Evolutionary conservation across 768 basidiomycete species (phyloP).

Genomic region (Lentinula detonsa): DNA sequence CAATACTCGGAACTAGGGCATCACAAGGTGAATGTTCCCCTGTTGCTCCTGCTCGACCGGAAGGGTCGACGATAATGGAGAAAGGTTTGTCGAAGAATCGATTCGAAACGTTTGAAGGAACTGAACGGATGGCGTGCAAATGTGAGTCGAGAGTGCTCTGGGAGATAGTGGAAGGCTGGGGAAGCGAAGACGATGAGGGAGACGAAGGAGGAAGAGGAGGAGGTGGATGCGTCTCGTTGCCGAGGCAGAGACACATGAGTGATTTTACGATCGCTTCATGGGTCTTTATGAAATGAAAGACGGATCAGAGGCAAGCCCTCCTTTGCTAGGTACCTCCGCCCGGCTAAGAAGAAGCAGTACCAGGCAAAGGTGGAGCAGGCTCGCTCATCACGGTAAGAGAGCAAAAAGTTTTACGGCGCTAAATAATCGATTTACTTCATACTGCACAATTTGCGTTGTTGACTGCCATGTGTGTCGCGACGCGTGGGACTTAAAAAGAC

Average conservation of each 20-base stretch:
- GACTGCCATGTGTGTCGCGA: no score
- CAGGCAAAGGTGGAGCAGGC: no score
- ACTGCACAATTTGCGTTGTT: no score
- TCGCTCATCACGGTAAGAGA: no score
- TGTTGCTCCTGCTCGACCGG: slow-evolving; percentile 76
- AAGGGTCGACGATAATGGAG: slow-evolving; percentile 78
- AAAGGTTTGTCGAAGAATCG: slow-evolving; percentile 90
- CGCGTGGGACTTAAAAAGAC: no score
- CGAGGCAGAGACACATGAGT: slow-evolving; percentile 76
- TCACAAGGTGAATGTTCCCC: slow-evolving; percentile 92
- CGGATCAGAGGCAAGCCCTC: no score
- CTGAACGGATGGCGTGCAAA: slow-evolving; percentile 65
- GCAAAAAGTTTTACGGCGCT: no score
- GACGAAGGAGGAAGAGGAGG: not conserved
- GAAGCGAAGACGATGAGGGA: slow-evolving; percentile 17
- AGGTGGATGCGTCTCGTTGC: slow-evolving; percentile 52
- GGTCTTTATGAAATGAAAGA: slow-evolving; percentile 22
- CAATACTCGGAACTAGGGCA: slow-evolving; percentile 83
- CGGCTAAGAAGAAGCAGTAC: no score
- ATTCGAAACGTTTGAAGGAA: slow-evolving; percentile 57
- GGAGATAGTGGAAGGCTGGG: slow-evolving; percentile 24
- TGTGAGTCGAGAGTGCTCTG: slow-evolving; percentile 58
- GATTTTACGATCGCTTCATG: slow-evolving; percentile 66
- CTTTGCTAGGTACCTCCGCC: no score
- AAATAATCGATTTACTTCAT: no score